A percentile compares a stretch with the other conserved stretches of the same genome.
These are phyloP conservation scores for Brassica balearica DNA, from an alignment of 441 rosid genomes.

Conservation along the genomic window DNA sequence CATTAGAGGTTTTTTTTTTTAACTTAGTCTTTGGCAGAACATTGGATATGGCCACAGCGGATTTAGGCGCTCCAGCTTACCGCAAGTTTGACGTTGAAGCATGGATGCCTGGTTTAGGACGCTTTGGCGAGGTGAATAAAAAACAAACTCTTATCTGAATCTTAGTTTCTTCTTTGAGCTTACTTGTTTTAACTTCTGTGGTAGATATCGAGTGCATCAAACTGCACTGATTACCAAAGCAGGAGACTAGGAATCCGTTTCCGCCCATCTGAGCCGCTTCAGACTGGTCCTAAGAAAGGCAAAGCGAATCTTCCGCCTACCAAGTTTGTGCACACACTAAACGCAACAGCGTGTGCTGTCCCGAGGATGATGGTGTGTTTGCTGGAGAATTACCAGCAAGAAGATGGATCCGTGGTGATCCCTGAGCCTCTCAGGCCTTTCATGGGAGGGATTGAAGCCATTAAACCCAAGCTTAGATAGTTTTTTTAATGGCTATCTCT, in stretches of 20 bases:
- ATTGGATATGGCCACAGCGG: conserved; percentile 89
- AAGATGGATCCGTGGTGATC: conserved; percentile 81
- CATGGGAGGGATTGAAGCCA: conserved; percentile 81
- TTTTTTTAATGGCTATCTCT: background rate
- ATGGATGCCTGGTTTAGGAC: conserved; percentile 98
- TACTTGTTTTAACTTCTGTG: conserved; percentile 15
- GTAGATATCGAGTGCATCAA: conserved; percentile 96
- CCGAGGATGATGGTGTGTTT: conserved; percentile 92
- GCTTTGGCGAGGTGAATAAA: conserved; percentile 84
- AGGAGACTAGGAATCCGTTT: conserved; percentile 90
- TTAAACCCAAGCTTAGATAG: conserved; percentile 59
- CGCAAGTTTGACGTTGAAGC: conserved; percentile 97
- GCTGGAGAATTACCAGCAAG: conserved; percentile 92
- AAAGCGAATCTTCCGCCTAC: conserved; percentile 63
- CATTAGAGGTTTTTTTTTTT: background rate
- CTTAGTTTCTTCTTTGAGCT: conserved; percentile 8
- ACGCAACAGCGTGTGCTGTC: conserved; percentile 94
- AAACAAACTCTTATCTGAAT: background rate
- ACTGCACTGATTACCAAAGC: conserved; percentile 95
- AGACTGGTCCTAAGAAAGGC: conserved; percentile 69
- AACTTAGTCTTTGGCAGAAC: conserved; percentile 51
- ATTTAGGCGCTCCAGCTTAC: conserved; percentile 96
- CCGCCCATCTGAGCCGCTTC: conserved; percentile 67
- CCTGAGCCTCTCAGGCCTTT: conserved; percentile 81
- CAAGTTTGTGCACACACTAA: conserved; percentile 85